Evolutionary conservation across 495 filamentous ascomycete genomes (phyloP), one percentile per base, ranked within the genome.

Genomic region (Aspergillus cavernicola): DNA sequence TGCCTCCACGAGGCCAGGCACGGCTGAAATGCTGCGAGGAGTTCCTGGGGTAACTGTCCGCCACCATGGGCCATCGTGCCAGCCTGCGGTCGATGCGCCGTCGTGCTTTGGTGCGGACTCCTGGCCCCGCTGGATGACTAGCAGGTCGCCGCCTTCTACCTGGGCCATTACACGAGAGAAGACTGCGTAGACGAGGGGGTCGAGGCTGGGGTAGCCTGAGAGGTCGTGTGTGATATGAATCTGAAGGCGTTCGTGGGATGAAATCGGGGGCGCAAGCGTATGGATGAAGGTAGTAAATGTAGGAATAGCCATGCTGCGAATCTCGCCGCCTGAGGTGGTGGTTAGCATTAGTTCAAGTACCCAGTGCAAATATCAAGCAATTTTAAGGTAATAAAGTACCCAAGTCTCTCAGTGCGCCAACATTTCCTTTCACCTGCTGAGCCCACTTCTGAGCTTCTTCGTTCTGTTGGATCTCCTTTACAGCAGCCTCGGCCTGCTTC

Each of bases 161-260:
- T 99, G 93, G 26, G 92, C 78, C 93, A 99, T 99, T 38, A 99
- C 92, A 45, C 91, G 85, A 49, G 88, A 90, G 76, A 99, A 99
- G 58, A 93, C 90, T 28, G 80, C 79, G 69, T 96, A 92, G 63
- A 97, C 89, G 23, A 97, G 81, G 10, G 92, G 91, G 68, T 97
- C 92, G 53, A 99, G 83, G 33, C 88, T 90, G 8, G 95, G 93
- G 69, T 99, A 99, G 48, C 88, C 89, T 42, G 90, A 83, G 16
- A 97, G 80, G 65, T 97, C 91, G 73, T 97, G 95, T 16, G 95
- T 96, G 52, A 95, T 89, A 76, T 99, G 93, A 66, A 99, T 99
- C 61, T 93, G 88, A 8, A 99, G 88, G 45, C 93, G 89, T 73
- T 99, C 93, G 70, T 97, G 95, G 6, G 92, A 93, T 19, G 90